Percentiles rank a stretch among this genome's conserved stretches.
These are phyloP conservation scores for Phialophora expanda DNA, from an alignment of 2,329 filamentous ascomycete genomes.

Conservation along the genomic window DNA sequence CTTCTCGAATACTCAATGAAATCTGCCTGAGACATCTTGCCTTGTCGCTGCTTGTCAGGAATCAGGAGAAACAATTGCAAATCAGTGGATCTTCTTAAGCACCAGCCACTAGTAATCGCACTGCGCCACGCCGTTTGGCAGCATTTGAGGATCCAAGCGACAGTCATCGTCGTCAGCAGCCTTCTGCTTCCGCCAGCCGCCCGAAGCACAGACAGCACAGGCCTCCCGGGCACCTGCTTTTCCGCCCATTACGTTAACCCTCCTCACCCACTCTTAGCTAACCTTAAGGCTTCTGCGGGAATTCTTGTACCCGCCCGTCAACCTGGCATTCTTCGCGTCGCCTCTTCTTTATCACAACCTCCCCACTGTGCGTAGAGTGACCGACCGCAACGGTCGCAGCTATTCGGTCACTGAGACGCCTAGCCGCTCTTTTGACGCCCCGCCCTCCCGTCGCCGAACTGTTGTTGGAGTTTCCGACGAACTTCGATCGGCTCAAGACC, in stretches of 20 bases:
- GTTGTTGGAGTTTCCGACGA: constrained; percentile 34
- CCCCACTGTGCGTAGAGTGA: constrained; percentile 36
- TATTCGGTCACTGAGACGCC: constrained; percentile 38
- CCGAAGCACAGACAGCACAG: constrained; percentile 14
- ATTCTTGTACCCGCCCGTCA: constrained; percentile 22
- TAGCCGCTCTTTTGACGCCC: constrained; percentile 33
- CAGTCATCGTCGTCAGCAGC: constrained; percentile 20
- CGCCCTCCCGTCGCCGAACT: constrained; percentile 34
- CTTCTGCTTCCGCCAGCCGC: constrained; percentile 19
- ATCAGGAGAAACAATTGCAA: constrained; percentile 4
- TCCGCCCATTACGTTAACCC: constrained; percentile 7
- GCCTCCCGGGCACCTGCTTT: constrained; percentile 12
- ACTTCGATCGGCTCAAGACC: constrained; percentile 17
- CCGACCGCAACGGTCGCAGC: constrained; percentile 35
- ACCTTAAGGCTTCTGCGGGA: constrained; percentile 25
- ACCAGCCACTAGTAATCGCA: constrained; percentile 18
- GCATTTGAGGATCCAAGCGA: background rate
- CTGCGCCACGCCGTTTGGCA: constrained; percentile 29
- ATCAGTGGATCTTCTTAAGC: constrained; percentile 17
- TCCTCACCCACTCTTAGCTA: constrained; percentile 23
- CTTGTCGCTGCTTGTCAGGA: background rate
- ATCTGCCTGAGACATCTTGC: background rate
- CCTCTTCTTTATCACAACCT: constrained; percentile 34
- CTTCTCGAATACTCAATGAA: constrained; percentile 3
- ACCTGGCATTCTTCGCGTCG: constrained; percentile 39